Conservation (phyloP, 2,329 filamentous ascomycete species). For the Cercospora berteroae region DNA sequence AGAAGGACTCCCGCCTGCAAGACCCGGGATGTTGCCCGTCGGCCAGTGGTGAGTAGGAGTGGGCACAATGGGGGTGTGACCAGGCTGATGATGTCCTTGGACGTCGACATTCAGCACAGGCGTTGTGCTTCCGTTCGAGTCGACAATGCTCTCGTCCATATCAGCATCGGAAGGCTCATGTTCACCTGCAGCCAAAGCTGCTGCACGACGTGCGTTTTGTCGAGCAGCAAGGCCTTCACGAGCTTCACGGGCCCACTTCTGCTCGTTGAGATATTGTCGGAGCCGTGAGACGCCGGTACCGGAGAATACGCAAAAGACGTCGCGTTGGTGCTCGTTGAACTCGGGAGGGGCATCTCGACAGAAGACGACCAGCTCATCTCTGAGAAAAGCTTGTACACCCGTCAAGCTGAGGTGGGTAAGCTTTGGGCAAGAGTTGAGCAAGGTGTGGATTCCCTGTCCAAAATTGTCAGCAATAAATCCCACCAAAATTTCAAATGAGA, state of each 20-base stretch:
- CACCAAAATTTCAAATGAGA: neutral
- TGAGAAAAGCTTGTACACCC: constrained; percentile 85
- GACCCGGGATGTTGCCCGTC: neutral
- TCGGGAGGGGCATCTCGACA: constrained; percentile 87
- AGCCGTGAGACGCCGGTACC: constrained; percentile 77
- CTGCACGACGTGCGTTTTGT: constrained; percentile 21
- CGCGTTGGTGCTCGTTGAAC: constrained; percentile 91
- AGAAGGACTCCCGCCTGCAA: constrained; percentile 12
- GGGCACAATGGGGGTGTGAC: constrained; percentile 30
- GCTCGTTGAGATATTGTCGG: constrained; percentile 70
- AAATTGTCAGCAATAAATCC: constrained; percentile 33
- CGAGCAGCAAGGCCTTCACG: constrained; percentile 16
- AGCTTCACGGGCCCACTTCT: constrained; percentile 22
- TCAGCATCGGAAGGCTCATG: constrained; percentile 34
- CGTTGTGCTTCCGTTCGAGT: constrained; percentile 33
- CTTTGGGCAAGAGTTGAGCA: constrained; percentile 87
- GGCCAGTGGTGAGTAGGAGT: constrained; percentile 23
- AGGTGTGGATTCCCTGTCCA: constrained; percentile 75
- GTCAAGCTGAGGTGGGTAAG: constrained; percentile 93
- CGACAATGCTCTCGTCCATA: constrained; percentile 32
- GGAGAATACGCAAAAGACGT: constrained; percentile 97
- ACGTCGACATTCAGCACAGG: constrained; percentile 34
- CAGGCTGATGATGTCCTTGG: constrained; percentile 27
- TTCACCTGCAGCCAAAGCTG: constrained; percentile 26
- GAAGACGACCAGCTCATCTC: constrained; percentile 77